These are phyloP conservation scores for Macrolepiota fuliginosa DNA, from an alignment of 768 basidiomycete genomes.

Conservation along the genomic window DNA sequence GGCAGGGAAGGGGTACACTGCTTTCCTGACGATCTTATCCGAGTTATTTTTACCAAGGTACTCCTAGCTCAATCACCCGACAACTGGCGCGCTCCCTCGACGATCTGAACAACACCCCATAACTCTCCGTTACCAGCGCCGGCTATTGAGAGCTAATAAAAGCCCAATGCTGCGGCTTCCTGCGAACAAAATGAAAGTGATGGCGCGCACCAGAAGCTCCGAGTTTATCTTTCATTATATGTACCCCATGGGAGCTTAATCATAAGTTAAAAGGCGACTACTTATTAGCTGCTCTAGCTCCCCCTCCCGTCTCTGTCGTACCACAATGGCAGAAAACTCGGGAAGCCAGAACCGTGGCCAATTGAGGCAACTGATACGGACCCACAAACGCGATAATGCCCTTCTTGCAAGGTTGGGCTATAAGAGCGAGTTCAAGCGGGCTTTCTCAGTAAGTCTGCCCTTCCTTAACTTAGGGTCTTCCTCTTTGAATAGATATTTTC, in stretches of 20 bases:
- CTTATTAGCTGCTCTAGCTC: no score
- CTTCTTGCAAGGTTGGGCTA: conserved; percentile 47
- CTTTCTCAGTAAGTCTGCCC: conserved; percentile 47
- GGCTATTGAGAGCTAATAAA: background rate
- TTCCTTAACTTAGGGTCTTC: background rate
- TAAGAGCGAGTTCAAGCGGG: conserved; percentile 54
- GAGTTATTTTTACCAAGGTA: no score
- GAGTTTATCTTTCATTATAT: no score
- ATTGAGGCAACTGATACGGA: background rate
- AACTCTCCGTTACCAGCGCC: background rate
- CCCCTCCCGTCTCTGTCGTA: background rate
- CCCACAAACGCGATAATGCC: conserved; percentile 7
- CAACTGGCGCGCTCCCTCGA: no score
- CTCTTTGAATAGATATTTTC: background rate
- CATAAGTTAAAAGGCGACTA: background rate
- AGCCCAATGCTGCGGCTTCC: background rate
- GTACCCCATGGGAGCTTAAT: background rate
- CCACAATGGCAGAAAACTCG: background rate
- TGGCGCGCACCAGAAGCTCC: background rate
- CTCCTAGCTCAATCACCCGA: no score
- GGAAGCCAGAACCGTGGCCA: background rate
- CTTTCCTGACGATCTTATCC: no score
- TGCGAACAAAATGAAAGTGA: background rate
- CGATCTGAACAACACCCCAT: no score
- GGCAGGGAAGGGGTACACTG: no score